Conservation (phyloP, 2,329 filamentous ascomycete species). For the Spiromastix sp. region DNA sequence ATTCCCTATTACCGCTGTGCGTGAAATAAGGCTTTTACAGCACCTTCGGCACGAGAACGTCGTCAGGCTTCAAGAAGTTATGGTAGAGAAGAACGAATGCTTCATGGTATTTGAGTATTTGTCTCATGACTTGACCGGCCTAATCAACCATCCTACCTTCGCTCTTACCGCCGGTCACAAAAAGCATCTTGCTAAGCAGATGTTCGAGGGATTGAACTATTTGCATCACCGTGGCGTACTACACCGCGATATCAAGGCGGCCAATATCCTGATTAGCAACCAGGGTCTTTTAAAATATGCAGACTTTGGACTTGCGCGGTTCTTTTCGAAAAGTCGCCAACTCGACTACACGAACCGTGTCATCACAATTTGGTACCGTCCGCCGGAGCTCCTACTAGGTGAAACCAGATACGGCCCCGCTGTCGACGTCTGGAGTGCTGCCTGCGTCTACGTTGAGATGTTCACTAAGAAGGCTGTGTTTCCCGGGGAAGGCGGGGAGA, state of each 20-base stretch:
- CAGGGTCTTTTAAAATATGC: conserved; percentile 83
- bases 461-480: conserved; percentile 92
- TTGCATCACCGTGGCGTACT: conserved; percentile 87
- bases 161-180: conserved; percentile 74
- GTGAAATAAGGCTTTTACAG: conserved; percentile 95
- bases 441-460: conserved; percentile 92
- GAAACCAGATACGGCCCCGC: conserved; percentile 84
- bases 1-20: conserved; percentile 91
- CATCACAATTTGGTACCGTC: conserved; percentile 97
- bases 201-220: conserved; percentile 91
- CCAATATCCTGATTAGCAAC: conserved; percentile 90
- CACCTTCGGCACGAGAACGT: conserved; percentile 84
- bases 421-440: conserved; percentile 94
- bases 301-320: conserved; percentile 91
- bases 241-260: conserved; percentile 95
- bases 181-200: conserved; percentile 83
- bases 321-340: conserved; percentile 85
- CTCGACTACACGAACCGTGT: conserved; percentile 97
- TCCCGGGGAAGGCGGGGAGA: conserved; percentile 88
- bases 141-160: conserved; percentile 91
- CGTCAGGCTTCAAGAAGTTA: conserved; percentile 83
- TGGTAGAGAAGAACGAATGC: conserved; percentile 97
- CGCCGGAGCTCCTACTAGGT: conserved; percentile 79
- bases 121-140: conserved; percentile 86
- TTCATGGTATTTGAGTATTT: conserved; percentile 99